Conservation (phyloP, 495 filamentous ascomycete species). For the Lichenothelia convexa region DNA sequence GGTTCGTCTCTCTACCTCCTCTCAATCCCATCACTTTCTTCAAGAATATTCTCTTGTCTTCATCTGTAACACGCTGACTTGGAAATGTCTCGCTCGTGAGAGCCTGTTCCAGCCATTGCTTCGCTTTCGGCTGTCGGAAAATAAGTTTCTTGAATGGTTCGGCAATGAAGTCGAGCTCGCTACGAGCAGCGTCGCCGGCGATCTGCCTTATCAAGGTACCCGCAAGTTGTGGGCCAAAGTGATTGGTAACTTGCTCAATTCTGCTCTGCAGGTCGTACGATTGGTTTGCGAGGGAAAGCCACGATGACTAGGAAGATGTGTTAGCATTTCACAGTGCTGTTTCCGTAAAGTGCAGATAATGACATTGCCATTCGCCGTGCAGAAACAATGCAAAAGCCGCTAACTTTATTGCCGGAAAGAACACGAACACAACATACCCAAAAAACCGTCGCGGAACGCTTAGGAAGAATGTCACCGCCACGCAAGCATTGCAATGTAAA, state of each 20-base stretch:
- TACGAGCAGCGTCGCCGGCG: conserved; percentile 54
- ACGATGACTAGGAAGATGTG: conserved; percentile 1
- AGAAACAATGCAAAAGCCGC: conserved; percentile 10
- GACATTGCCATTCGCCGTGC: background rate
- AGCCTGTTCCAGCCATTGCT: conserved; percentile 41
- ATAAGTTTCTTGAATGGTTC: conserved; percentile 66
- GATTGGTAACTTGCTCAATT: background rate
- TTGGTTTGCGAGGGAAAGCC: background rate
- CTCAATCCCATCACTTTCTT: conserved; percentile 43
- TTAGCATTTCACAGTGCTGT: background rate
- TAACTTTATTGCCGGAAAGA: too few relatives aligned
- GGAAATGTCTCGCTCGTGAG: conserved; percentile 36
- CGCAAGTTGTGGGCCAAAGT: background rate
- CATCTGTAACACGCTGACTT: conserved; percentile 37
- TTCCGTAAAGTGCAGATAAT: conserved; percentile 4
- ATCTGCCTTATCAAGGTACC: conserved; percentile 43
- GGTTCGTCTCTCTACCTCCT: conserved; percentile 37
- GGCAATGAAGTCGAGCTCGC: conserved; percentile 56
- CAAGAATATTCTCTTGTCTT: conserved; percentile 43
- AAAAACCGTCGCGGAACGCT: conserved; percentile 59
- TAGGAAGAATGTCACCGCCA: conserved; percentile 59
- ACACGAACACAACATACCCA: too few relatives aligned
- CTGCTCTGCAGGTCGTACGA: conserved; percentile 5
- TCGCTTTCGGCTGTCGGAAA: conserved; percentile 39
- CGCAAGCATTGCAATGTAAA: conserved; percentile 58